phyloP scores from a whole-genome alignment of 2,329 filamentous ascomycete genomes.

The Xylariaceae sp. region DNA sequence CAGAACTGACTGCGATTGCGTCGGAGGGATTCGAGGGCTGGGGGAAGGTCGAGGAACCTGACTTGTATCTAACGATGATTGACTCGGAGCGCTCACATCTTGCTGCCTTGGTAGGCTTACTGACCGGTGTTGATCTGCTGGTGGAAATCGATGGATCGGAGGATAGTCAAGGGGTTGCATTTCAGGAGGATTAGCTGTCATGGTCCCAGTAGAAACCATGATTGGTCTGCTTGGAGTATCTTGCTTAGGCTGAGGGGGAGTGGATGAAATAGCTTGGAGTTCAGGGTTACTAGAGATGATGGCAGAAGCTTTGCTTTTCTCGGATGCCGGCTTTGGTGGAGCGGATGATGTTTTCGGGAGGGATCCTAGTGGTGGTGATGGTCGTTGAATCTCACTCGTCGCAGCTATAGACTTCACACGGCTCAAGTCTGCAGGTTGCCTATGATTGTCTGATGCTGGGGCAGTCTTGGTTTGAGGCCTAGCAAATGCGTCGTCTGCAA shows the following conservation, averaged over 20 bases:
- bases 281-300: slow-evolving; percentile 69
- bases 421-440: slow-evolving; percentile 41
- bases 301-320: slow-evolving; percentile 65
- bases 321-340: slow-evolving; percentile 47
- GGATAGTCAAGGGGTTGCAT: slow-evolving; percentile 51
- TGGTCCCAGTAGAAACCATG: slow-evolving; percentile 72
- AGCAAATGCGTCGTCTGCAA: slow-evolving; percentile 86
- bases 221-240: slow-evolving; percentile 41
- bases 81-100: slow-evolving; percentile 34
- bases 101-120: slow-evolving; percentile 48
- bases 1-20: slow-evolving; percentile 44
- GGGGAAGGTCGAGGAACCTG: slow-evolving; percentile 36
- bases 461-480: slow-evolving; percentile 44
- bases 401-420: slow-evolving; percentile 38
- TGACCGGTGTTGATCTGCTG: slow-evolving; percentile 47
- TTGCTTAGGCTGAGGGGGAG: slow-evolving; percentile 44
- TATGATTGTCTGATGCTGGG: slow-evolving; percentile 39
- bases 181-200: slow-evolving; percentile 68
- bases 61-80: slow-evolving; percentile 33
- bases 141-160: slow-evolving; percentile 50
- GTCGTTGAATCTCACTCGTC: slow-evolving; percentile 31
- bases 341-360: slow-evolving; percentile 47
- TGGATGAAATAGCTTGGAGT: slow-evolving; percentile 61
- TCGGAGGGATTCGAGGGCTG: slow-evolving; percentile 41
- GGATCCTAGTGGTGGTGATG: slow-evolving; percentile 42